Evolutionary conservation across 106 monocot genomes (phyloP), one percentile per base, ranked within the genome.

Genomic region (Allium fistulosum): DNA sequence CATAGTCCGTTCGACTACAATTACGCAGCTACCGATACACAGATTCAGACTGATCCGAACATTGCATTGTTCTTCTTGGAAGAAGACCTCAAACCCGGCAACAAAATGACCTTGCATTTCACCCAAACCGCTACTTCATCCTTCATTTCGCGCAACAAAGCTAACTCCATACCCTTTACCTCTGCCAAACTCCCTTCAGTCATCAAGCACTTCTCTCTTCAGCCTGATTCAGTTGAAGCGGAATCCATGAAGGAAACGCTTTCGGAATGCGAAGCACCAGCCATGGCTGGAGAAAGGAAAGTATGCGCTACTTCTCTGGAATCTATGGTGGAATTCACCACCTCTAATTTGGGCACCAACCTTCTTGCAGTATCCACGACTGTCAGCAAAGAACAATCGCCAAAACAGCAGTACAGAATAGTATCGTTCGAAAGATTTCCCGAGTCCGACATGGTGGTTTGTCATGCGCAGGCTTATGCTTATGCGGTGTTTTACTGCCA

Each of bases 401-500:
- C 26, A 50, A 73, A 68, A 50, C 72, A 84, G 50, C 18, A 14
- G 10, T 88, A 84, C 74, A 79, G 59, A 7, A 48, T 78, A 12
- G 6, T 9, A n/a, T 4, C 70, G 11, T 11, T 55, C 14, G 3
- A 48, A 49, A 67, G 10, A 58, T 7, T 83, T 52, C 16, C 56
- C 0, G 75, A 70, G 16, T 58, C 57, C 11, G 58, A 71, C 14
- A 13, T 69, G 77, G 79, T 84, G 63, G 77, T 63, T 2, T 92
- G 92, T 75, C 92, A 92, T 50, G 57, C 77, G 6, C 13, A 71
- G 74, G 2, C 57, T 3, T 92, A 80, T 58, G 27, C 84, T 0
- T 92, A 87, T 48, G 73, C 84, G 0, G 91, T 92, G 26, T 92
- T 83, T 78, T 76, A 70, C 48, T 92, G 92, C 80, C 92, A 92